Evolutionary conservation across 805 yeast species (phyloP), one percentile per base, ranked within the genome.

Genomic region (Sporopachydermia quercuum): DNA sequence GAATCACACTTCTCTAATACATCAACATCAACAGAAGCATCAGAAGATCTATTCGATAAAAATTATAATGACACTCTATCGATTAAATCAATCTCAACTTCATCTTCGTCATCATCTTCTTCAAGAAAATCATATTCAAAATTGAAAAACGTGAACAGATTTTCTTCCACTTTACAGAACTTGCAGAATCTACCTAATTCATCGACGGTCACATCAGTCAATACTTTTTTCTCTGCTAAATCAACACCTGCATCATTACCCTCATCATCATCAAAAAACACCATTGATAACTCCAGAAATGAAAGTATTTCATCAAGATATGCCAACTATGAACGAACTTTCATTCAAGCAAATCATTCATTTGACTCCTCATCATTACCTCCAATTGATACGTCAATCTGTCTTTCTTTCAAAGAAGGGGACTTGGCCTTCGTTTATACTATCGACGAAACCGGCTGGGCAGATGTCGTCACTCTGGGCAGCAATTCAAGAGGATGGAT

Each of bases 371-470:
- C 38, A 14, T 15, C 18, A 16, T 16, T 36, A n/a, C 30, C 30
- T 23, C 30, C 30, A 36, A 16, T 8, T 5, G 89, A 80, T 52
- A 70, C 78, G 4, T 70, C 83, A 0, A 76, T 81, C 35, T 82
- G 93, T 54, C 61, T 82, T 5, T 76, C 86, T 0, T 82, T 82
- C 53, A 70, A 71, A 16, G 73, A 71, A 45, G 70, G 72, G 45
- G 91, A 79, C 48, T 60, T 78, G 38, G 87, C 84, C 0, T 82
- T 80, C 55, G 82, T 82, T 3, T 86, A 80, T 50, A 71, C 81
- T 4, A 71, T 80, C 16, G 91, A 81, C 54, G 78, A 77, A 40
- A 76, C 85, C 15, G 93, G 91, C 0, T 82, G 93, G 93, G 89
- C 87, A 43, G 93, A 82, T 54, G 91, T 81, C 2, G 81, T 87